Base-by-base conservation (phyloP, 2,329 filamentous ascomycete species). In the Aaosphaeria arxii region DNA sequence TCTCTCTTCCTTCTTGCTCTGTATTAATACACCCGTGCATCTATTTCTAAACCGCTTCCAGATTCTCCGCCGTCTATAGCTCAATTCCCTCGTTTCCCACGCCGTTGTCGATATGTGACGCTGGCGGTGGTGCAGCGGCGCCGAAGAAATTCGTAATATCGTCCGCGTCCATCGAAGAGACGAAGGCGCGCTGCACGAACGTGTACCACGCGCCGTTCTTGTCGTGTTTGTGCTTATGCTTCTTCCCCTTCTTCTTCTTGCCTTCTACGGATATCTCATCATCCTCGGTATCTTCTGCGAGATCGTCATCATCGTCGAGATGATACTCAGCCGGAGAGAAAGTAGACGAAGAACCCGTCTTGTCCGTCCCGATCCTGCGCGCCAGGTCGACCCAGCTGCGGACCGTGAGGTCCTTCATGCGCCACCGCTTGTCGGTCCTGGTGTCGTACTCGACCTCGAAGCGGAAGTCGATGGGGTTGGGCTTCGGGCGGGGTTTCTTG, bases 391-490 rank as follows among this genome's bases (percentile, higher is more conserved):
- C 74, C 65, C 88, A 88, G 65, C 84, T 95, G 53, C 82, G 79
- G 45, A 96, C 88, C 0, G 92, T 97, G 67, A 99, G 73, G 70
- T 97, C 92, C 40, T 82, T 77, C 58, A 96, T 71, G 51, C 82
- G 80, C 66, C 91, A 96, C 1, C 86, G 70, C 49, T 83, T 72
- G 66, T 97, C 91, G 24, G 85, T 80, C 47, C 83, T 86, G 0
- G 91, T 97, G 66, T 85, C 85, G 67, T 99, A 99, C 68, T 96
- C 90, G 43, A 95, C 76, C 64, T 95, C 80, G 63, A 83, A 97
- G 11, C 77, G 66, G 67, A 96, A 90, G 32, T 81, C 72, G 40
- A 76, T 81, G 4, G 86, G 82, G 55, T 81, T 72, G 1, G 84
- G 81, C 52, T 78, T 75, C n/a, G 71, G 63, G 17, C 70, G 69